Evolutionary conservation across 441 rosid species (phyloP).

Genomic region (Theobroma grandiflorum): DNA sequence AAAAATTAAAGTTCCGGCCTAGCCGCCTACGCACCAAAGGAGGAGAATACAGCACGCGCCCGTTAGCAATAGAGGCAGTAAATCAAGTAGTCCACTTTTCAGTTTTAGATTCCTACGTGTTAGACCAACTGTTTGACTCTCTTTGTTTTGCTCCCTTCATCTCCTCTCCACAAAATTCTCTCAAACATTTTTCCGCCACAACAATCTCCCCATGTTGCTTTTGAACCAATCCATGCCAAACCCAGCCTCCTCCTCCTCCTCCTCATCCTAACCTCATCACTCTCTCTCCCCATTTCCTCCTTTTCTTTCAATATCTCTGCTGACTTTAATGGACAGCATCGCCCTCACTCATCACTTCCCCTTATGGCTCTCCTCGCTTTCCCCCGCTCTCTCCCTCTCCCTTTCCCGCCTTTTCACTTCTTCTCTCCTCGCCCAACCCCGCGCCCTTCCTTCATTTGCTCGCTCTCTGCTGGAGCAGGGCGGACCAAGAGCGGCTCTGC

Average conservation of each 20-base stretch:
- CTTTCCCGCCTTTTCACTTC: constrained; percentile 31
- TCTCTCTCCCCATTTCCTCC: background rate
- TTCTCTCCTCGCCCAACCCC: constrained; percentile 19
- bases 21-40: too few species aligned
- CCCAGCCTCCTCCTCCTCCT: background rate
- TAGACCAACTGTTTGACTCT: background rate
- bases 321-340: constrained; percentile 42
- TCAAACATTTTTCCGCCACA: constrained; percentile 37
- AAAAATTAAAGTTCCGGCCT: too few species aligned
- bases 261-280: background rate
- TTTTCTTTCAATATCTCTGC: background rate
- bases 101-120: too few species aligned
- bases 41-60: background rate
- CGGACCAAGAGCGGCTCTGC: constrained; percentile 44
- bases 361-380: constrained; percentile 39
- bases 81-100: background rate
- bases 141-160: background rate
- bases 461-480: constrained; percentile 33
- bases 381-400: constrained; percentile 44
- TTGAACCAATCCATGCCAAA: constrained; percentile 23
- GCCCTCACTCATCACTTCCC: background rate
- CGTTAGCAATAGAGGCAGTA: background rate
- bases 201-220: constrained; percentile 15
- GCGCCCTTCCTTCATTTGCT: constrained; percentile 30
- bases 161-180: background rate